Percentiles rank a stretch among this genome's conserved stretches.
These are phyloP conservation scores for Sporobolomyces roseus DNA, from an alignment of 768 basidiomycete species.

Conservation along the genomic window DNA sequence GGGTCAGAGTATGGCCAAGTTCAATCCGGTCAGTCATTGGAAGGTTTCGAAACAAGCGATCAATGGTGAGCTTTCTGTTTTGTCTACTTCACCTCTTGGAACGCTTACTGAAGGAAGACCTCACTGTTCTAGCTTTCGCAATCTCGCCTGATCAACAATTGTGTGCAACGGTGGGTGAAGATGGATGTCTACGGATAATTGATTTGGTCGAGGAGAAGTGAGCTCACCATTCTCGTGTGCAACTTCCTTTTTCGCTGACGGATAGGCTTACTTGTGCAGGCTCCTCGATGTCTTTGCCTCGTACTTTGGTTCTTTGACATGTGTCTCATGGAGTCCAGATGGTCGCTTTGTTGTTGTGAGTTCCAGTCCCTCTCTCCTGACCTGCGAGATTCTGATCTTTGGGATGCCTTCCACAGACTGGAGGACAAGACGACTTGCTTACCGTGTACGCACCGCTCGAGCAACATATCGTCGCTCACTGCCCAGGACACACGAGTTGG, in stretches of 20 bases:
- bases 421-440: slow-evolving; percentile 92
- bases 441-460: slow-evolving; percentile 95
- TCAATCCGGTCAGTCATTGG: slow-evolving; percentile 88
- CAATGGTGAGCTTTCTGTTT: slow-evolving; percentile 57
- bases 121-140: slow-evolving; percentile 58
- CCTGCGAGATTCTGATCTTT: not conserved
- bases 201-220: slow-evolving; percentile 83
- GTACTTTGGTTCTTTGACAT: slow-evolving; percentile 87
- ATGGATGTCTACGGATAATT: slow-evolving; percentile 83
- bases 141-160: slow-evolving; percentile 91
- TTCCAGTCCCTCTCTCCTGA: not conserved
- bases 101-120: no score
- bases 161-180: slow-evolving; percentile 85
- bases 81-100: not conserved
- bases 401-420: slow-evolving; percentile 58
- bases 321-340: slow-evolving; percentile 92
- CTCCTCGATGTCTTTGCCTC: slow-evolving; percentile 90
- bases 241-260: not conserved
- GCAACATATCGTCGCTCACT: slow-evolving; percentile 86
- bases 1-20: slow-evolving; percentile 57
- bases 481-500: slow-evolving; percentile 95
- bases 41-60: slow-evolving; percentile 67
- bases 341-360: slow-evolving; percentile 81
- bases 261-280: slow-evolving; percentile 54
- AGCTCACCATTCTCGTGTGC: slow-evolving; percentile 44